Evolutionary conservation across 176 grass and related monocot genomes (phyloP).

Genomic region (Poa annua): DNA sequence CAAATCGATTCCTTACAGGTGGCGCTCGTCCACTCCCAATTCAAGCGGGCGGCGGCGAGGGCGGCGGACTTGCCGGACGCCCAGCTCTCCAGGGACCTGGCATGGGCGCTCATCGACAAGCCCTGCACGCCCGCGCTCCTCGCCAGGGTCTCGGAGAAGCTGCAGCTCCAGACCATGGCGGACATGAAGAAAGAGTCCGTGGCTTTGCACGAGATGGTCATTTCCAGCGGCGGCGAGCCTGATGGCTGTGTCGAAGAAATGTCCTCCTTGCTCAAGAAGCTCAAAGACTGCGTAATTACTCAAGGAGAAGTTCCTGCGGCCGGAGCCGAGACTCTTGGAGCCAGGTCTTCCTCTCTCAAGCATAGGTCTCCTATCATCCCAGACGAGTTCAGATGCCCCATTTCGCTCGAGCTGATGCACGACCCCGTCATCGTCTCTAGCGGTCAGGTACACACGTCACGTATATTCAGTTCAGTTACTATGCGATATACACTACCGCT

Average conservation of each 20-base stretch:
- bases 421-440: constrained; percentile 93
- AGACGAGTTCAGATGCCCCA: constrained; percentile 92
- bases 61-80: constrained; percentile 48
- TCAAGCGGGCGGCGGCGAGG: constrained; percentile 63
- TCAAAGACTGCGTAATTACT: constrained; percentile 61
- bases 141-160: constrained; percentile 71
- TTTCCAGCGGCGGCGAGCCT: constrained; percentile 68
- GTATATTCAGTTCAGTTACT: neutral
- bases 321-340: constrained; percentile 38
- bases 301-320: constrained; percentile 43
- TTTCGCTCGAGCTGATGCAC: constrained; percentile 95
- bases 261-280: constrained; percentile 85
- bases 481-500: neutral
- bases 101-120: constrained; percentile 49
- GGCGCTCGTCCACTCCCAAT: constrained; percentile 82
- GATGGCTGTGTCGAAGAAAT: constrained; percentile 74
- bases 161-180: constrained; percentile 76
- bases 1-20: constrained; percentile 38
- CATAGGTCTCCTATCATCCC: constrained; percentile 83
- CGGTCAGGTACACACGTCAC: constrained; percentile 62
- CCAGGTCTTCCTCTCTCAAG: constrained; percentile 53
- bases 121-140: constrained; percentile 47
- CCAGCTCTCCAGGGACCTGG: constrained; percentile 63
- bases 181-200: constrained; percentile 88
- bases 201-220: constrained; percentile 87